Percentiles rank a stretch among this genome's conserved stretches.
Conservation (phyloP, 2,329 filamentous ascomycete genomes). For the Hypoxylon sp. region DNA sequence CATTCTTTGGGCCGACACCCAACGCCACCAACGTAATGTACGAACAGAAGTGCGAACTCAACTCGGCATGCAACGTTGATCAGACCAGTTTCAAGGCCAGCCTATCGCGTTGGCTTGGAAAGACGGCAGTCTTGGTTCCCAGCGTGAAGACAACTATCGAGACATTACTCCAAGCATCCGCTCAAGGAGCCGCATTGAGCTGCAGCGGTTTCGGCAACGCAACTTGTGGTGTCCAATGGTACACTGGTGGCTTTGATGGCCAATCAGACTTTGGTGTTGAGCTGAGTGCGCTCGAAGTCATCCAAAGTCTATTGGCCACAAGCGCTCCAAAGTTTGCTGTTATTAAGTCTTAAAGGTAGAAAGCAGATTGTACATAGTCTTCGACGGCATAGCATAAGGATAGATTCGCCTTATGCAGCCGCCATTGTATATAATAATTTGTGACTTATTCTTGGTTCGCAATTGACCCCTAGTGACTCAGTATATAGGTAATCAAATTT, state of each 20-base stretch:
- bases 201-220: constrained; percentile 53
- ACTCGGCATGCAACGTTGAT: constrained; percentile 58
- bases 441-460: no score
- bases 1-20: constrained; percentile 50
- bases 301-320: constrained; percentile 51
- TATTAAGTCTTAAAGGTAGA: constrained; percentile 20
- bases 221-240: constrained; percentile 56
- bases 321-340: constrained; percentile 42
- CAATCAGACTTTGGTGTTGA: constrained; percentile 56
- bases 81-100: constrained; percentile 55
- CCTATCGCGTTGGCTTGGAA: constrained; percentile 51
- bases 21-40: constrained; percentile 54
- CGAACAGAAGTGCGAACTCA: constrained; percentile 59
- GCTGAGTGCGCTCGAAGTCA: constrained; percentile 56
- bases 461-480: no score
- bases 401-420: neutral
- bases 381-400: neutral
- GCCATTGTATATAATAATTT: constrained; percentile 1
- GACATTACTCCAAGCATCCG: constrained; percentile 52
- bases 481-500: no score
- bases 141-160: constrained; percentile 52
- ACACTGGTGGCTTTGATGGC: constrained; percentile 54
- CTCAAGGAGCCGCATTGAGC: constrained; percentile 53
- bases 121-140: constrained; percentile 55
- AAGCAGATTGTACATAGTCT: constrained; percentile 10